Conservation (phyloP, 305 asterid species). For the Fraxinus latifolia region DNA sequence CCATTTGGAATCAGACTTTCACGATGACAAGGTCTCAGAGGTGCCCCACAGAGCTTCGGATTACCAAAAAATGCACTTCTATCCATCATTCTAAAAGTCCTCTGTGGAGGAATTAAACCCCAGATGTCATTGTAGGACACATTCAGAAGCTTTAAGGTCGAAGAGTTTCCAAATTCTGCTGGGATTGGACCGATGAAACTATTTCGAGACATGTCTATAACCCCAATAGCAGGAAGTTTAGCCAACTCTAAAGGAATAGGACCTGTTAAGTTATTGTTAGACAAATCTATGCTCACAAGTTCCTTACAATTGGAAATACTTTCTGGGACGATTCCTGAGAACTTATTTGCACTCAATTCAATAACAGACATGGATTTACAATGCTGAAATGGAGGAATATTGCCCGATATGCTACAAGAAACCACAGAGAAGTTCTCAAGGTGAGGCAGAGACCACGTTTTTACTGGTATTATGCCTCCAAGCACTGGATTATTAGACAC, state of each 20-base stretch:
- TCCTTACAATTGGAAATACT: conserved; percentile 60
- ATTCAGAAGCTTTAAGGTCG: conserved; percentile 57
- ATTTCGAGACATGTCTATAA: conserved; percentile 65
- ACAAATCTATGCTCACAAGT: conserved; percentile 57
- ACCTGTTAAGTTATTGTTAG: conserved; percentile 63
- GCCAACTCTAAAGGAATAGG: conserved; percentile 56
- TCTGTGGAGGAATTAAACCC: conserved; percentile 63
- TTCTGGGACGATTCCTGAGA: conserved; percentile 57
- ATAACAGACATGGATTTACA: conserved; percentile 58
- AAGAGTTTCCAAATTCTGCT: conserved; percentile 41
- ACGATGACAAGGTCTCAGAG: conserved; percentile 47
- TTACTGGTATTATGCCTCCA: conserved; percentile 58
- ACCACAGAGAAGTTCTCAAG: conserved; percentile 69
- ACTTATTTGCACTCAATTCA: conserved; percentile 67
- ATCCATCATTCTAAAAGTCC: conserved; percentile 50
- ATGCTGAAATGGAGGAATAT: conserved; percentile 57
- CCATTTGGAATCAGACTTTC: conserved; percentile 50
- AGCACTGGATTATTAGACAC: conserved; percentile 68
- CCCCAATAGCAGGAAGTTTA: conserved; percentile 47
- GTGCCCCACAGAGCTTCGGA: conserved; percentile 76
- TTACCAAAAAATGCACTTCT: conserved; percentile 69
- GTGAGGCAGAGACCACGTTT: conserved; percentile 52
- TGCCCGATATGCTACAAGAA: conserved; percentile 65
- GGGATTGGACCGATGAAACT: conserved; percentile 58
- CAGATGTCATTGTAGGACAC: conserved; percentile 77